A percentile compares a stretch with the other conserved stretches of the same genome.
phyloP scores from a whole-genome alignment of 352 stramenopile genomes.

The Globisporangium polare region DNA sequence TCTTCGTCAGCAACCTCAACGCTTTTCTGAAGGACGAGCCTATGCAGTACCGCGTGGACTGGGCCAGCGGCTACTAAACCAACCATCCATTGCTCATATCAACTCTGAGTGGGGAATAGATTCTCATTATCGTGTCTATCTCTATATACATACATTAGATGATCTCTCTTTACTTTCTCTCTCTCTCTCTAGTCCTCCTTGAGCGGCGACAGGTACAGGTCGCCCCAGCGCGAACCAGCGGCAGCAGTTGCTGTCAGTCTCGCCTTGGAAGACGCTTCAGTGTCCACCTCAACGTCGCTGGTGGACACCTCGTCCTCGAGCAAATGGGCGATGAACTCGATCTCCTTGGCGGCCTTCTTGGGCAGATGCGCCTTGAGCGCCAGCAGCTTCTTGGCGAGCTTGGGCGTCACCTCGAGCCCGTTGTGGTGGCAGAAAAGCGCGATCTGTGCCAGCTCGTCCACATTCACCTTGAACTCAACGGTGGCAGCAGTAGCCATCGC shows the following conservation, averaged over 20 bases:
- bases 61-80: constrained; percentile 47
- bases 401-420: constrained; percentile 35
- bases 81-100: background rate
- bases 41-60: constrained; percentile 47
- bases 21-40: constrained; percentile 32
- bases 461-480: constrained; percentile 30
- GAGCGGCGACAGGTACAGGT: constrained; percentile 32
- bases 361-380: constrained; percentile 38
- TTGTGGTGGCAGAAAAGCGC: constrained; percentile 58
- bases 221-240: constrained; percentile 26
- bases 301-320: constrained; percentile 15
- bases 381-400: constrained; percentile 35
- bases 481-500: background rate
- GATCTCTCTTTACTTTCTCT: constrained; percentile 5
- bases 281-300: background rate
- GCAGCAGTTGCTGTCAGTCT: background rate
- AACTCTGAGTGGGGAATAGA: background rate
- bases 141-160: constrained; percentile 17
- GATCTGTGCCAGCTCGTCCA: constrained; percentile 40
- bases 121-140: background rate
- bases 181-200: constrained; percentile 14
- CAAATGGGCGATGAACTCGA: constrained; percentile 36
- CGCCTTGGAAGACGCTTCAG: background rate
- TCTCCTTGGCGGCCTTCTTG: constrained; percentile 33
- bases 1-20: constrained; percentile 69